Evolutionary conservation across 371 early-diverging fungal genomes (phyloP), one percentile per base, ranked within the genome.

Genomic region (Sporodiniella umbellata): DNA sequence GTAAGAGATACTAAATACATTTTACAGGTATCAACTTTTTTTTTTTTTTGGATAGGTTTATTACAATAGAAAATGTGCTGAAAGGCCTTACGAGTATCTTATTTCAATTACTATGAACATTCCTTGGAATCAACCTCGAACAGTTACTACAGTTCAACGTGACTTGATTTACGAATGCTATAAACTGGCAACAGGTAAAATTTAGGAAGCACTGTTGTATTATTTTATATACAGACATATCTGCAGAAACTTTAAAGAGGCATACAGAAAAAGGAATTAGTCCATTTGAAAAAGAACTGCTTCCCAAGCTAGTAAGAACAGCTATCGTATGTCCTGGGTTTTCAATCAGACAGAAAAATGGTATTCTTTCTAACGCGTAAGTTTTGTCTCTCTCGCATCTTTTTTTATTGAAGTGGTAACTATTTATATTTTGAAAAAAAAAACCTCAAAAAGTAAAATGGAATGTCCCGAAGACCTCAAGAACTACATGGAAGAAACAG

Each of bases 121-220:
- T 1, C 61, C 61, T 19, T 61, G 61, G 61, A 26, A 52, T 8
- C 61, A 61, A 33, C 31, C 43, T 1, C 47, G 19, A 2, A 25
- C 42, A 1, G 45, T 61, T 1, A 55, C 39, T n/a, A 61, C 53
- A 8, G 44, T 30, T 19, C 61, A 61, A 40, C 23, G 61, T 7
- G 61, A 61, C 24, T 38, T 61, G 4, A 38, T 61, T 8, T 61
- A 61, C 38, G 61, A 61, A 39, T 52, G 56, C 15, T 61, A 56
- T 17, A 61, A 61, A 28, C 33, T 61, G 19, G 53, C 26, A 15
- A 52, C 61, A 6, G 56, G 61, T 61, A 56, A 52, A 2, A 39
- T 48, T 8, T 15, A 2, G 30, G 30, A 28, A 28, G 10, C 4
- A 28, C 4, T 31, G 25, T 2, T 2, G 8, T 35, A 17, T 18